These are phyloP conservation scores for Circinella minor DNA, from an alignment of 371 early-diverging fungal species.

Conservation along the genomic window DNA sequence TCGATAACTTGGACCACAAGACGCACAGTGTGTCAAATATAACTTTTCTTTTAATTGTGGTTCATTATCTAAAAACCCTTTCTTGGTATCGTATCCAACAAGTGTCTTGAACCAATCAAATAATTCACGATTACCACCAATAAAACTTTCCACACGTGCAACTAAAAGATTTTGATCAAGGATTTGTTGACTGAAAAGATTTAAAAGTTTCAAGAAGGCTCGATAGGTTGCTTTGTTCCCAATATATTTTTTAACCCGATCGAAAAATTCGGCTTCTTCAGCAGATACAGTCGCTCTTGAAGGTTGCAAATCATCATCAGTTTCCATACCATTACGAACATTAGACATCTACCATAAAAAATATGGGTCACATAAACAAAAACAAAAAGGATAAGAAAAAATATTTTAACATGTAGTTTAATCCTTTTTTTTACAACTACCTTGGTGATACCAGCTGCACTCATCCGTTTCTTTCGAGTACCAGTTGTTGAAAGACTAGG, in stretches of 20 bases:
- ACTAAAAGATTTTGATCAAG: conserved; percentile 85
- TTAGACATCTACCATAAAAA: conserved; percentile 14
- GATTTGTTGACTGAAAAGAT: conserved; percentile 93
- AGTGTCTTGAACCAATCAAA: conserved; percentile 92
- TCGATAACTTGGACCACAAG: conserved; percentile 72
- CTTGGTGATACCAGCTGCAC: conserved; percentile 14
- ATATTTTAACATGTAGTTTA: no score
- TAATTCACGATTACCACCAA: conserved; percentile 73
- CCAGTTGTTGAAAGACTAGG: conserved; percentile 11
- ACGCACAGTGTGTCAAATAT: conserved; percentile 49
- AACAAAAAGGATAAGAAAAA: background rate
- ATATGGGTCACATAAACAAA: background rate
- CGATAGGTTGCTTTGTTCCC: conserved; percentile 82
- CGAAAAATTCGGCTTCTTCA: conserved; percentile 91
- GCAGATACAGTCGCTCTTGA: conserved; percentile 33
- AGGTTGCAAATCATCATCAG: conserved; percentile 17
- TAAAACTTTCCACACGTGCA: conserved; percentile 81
- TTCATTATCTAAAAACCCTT: conserved; percentile 48
- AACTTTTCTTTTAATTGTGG: conserved; percentile 47
- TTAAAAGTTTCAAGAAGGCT: conserved; percentile 95
- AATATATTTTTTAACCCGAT: conserved; percentile 81
- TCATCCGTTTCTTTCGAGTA: conserved; percentile 15
- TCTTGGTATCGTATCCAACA: conserved; percentile 83
- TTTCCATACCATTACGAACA: conserved; percentile 20
- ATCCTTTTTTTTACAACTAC: background rate